Conservation (phyloP, 2,329 filamentous ascomycete genomes). For the Paradendryphiella salina region DNA sequence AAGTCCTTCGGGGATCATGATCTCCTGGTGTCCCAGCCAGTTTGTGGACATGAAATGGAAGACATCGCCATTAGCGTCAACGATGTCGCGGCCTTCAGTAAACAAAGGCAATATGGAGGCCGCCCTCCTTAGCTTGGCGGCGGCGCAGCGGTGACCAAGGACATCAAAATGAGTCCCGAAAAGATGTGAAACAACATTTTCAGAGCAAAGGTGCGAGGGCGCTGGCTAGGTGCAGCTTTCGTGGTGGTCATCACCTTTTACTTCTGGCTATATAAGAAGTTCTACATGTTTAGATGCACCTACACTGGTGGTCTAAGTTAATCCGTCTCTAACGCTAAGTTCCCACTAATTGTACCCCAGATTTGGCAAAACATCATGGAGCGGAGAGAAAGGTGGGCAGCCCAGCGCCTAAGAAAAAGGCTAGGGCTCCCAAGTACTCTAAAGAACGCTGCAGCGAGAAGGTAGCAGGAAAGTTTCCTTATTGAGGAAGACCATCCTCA, state of each 20-base stretch:
- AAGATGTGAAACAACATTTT: background rate
- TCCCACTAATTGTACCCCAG: too few species aligned
- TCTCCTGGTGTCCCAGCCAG: constrained; percentile 64
- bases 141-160: constrained; percentile 21
- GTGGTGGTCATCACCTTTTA: background rate
- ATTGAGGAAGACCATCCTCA: constrained; percentile 2
- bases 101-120: constrained; percentile 34
- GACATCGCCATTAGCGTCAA: constrained; percentile 41
- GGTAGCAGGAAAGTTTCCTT: background rate
- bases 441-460: background rate
- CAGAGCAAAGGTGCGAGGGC: background rate
- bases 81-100: constrained; percentile 39
- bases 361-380: too few species aligned
- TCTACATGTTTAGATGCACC: too few species aligned
- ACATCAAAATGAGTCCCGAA: constrained; percentile 17
- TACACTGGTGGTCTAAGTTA: too few species aligned
- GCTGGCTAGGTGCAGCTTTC: background rate
- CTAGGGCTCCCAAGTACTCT: too few species aligned
- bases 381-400: too few species aligned
- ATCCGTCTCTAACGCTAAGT: too few species aligned
- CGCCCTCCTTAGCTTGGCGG: constrained; percentile 19
- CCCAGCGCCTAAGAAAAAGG: too few species aligned
- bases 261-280: background rate
- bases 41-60: constrained; percentile 59
- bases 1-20: constrained; percentile 68